Evolutionary conservation across 139 green algal genomes (phyloP).

Genomic region (Chlorella sp.): DNA sequence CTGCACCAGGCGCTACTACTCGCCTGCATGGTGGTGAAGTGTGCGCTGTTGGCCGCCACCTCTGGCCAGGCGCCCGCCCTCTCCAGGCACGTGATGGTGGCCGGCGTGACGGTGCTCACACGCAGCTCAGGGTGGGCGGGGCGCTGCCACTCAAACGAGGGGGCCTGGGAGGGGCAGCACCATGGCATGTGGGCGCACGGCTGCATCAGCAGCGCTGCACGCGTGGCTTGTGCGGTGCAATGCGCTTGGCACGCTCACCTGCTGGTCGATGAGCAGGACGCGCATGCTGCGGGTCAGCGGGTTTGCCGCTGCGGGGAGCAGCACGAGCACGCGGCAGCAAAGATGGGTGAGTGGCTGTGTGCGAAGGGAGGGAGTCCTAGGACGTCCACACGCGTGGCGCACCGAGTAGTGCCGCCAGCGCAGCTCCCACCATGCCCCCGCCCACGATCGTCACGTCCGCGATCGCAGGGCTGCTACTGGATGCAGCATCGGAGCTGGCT

Average conservation of each 20-base stretch:
- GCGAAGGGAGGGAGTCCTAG: too few species aligned
- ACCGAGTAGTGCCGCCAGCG: constrained; percentile 60
- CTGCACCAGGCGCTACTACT: too few species aligned
- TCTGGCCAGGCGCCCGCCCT: constrained; percentile 49
- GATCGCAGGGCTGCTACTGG: too few species aligned
- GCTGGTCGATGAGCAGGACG: constrained; percentile 53
- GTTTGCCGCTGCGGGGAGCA: constrained; percentile 41
- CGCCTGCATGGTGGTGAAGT: constrained; percentile 64
- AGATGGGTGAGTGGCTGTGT: too few species aligned
- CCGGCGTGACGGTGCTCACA: constrained; percentile 69
- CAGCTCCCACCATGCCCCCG: constrained; percentile 65
- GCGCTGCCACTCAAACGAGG: constrained; percentile 2
- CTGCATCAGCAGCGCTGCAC: too few species aligned
- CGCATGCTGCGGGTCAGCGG: constrained; percentile 39
- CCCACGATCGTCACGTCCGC: constrained; percentile 64
- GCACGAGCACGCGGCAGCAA: too few species aligned
- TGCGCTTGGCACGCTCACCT: too few species aligned
- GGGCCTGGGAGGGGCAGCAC: constrained; percentile 22
- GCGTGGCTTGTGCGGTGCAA: too few species aligned
- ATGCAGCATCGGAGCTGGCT: too few species aligned
- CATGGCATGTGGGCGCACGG: too few species aligned
- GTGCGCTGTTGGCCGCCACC: constrained; percentile 23
- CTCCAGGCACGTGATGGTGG: constrained; percentile 42
- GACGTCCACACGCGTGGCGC: constrained; percentile 1
- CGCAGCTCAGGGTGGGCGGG: constrained; percentile 41